Conservation (phyloP, 2,329 filamentous ascomycete genomes). For the Xylaria sp. region DNA sequence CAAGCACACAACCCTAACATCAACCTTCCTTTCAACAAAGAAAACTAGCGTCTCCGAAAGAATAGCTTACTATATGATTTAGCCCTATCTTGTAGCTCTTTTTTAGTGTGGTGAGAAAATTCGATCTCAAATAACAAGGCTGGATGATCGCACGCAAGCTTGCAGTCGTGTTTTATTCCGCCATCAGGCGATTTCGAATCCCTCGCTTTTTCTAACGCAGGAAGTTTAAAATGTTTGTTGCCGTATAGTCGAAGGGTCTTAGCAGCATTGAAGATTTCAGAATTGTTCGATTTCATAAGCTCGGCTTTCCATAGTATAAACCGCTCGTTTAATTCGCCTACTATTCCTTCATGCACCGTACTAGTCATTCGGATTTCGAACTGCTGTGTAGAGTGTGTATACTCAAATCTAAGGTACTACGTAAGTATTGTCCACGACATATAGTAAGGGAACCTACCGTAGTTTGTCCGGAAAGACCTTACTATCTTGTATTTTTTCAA, state of each 20-base stretch:
- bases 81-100: not conserved
- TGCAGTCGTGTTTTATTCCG: conserved; percentile 6
- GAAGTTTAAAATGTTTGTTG: not conserved
- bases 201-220: not conserved
- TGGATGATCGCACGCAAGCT: not conserved
- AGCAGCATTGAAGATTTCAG: not conserved
- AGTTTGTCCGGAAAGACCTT: not conserved
- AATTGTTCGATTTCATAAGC: not conserved
- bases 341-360: not conserved
- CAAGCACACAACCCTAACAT: not conserved
- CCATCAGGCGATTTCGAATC: conserved; percentile 6
- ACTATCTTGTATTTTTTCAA: conserved; percentile 1
- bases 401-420: conserved; percentile 19
- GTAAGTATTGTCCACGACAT: not conserved
- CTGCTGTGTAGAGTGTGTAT: conserved; percentile 17
- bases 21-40: not conserved
- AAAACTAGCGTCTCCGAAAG: not conserved
- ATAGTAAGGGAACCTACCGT: conserved; percentile 2
- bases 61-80: conserved; percentile 14
- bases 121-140: conserved; percentile 12
- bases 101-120: not conserved
- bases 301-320: not conserved
- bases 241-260: not conserved
- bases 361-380: conserved; percentile 22
- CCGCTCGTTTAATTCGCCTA: not conserved